A percentile compares a stretch with the other conserved stretches of the same genome.
Conservation (phyloP, 345 rosid genomes). For the Eutrema japonicum region DNA sequence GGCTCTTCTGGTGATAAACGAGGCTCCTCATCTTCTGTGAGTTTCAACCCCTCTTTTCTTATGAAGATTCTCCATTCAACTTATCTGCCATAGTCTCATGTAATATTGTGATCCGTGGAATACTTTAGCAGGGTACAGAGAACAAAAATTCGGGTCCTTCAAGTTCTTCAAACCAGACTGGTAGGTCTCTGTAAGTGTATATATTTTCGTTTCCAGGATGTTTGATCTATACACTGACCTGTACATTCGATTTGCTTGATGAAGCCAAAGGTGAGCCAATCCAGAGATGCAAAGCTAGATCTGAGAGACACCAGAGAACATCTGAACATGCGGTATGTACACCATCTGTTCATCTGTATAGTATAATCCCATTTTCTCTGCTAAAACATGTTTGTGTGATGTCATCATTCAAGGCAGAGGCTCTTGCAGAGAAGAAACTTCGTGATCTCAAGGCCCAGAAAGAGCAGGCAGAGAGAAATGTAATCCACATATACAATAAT, state of each 20-base stretch:
- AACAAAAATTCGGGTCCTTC: slow-evolving; percentile 52
- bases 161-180: slow-evolving; percentile 45
- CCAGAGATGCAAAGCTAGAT: slow-evolving; percentile 66
- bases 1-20: slow-evolving; percentile 58
- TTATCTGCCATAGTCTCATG: slow-evolving; percentile 5
- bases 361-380: slow-evolving; percentile 16
- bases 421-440: slow-evolving; percentile 92
- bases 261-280: slow-evolving; percentile 59
- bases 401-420: slow-evolving; percentile 71
- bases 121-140: slow-evolving; percentile 62
- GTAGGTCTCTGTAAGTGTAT: slow-evolving; percentile 45
- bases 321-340: slow-evolving; percentile 82
- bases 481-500: slow-evolving; percentile 44
- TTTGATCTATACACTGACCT: slow-evolving; percentile 30
- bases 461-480: slow-evolving; percentile 94
- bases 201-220: slow-evolving; percentile 16
- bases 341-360: slow-evolving; percentile 17
- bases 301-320: slow-evolving; percentile 81
- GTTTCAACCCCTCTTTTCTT: slow-evolving; percentile 35
- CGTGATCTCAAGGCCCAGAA: slow-evolving; percentile 80
- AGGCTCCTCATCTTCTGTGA: slow-evolving; percentile 54
- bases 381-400: slow-evolving; percentile 32
- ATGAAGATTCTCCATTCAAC: slow-evolving; percentile 1
- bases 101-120: slow-evolving; percentile 13
- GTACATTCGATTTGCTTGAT: slow-evolving; percentile 42